These are phyloP conservation scores for Thinopyrum elongatum DNA, from an alignment of 176 grass and related monocot genomes.

Conservation along the genomic window DNA sequence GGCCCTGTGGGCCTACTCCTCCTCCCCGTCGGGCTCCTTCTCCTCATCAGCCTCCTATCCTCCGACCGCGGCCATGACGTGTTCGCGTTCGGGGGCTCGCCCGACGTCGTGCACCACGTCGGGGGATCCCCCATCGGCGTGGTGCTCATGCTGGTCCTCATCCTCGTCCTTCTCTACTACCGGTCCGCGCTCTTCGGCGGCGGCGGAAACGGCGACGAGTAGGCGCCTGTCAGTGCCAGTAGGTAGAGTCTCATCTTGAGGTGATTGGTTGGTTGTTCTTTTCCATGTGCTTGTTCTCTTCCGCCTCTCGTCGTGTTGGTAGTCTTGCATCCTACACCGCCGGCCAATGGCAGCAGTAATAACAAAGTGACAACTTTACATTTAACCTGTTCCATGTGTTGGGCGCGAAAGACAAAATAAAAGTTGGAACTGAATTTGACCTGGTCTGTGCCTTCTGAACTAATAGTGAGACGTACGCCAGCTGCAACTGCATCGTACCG, in stretches of 20 bases:
- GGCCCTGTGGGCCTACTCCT: conserved; percentile 65
- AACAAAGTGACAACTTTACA: too few species aligned
- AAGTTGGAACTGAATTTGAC: too few species aligned
- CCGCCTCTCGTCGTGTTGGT: too few species aligned
- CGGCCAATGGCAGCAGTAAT: too few species aligned
- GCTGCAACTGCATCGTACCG: too few species aligned
- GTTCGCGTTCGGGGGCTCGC: conserved; percentile 54
- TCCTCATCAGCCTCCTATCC: conserved; percentile 66
- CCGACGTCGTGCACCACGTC: conserved; percentile 67
- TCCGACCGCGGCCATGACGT: conserved; percentile 60
- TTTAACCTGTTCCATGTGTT: too few species aligned
- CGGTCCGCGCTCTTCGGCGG: conserved; percentile 48
- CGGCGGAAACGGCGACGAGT: conserved; percentile 37
- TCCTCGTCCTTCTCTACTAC: conserved; percentile 73
- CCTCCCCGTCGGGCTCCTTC: conserved; percentile 50
- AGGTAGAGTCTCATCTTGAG: neutral
- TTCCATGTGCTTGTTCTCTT: too few species aligned
- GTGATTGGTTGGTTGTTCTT: neutral
- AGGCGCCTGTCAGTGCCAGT: neutral
- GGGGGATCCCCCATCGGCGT: conserved; percentile 61
- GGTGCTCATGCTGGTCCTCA: conserved; percentile 58
- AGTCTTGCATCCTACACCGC: too few species aligned
- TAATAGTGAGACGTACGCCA: too few species aligned
- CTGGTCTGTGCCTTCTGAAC: too few species aligned
- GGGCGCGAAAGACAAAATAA: too few species aligned